A percentile compares a stretch with the other conserved stretches of the same genome.
phyloP scores from a whole-genome alignment of 2,329 filamentous ascomycete species.

The Penicillium brevicompactum region DNA sequence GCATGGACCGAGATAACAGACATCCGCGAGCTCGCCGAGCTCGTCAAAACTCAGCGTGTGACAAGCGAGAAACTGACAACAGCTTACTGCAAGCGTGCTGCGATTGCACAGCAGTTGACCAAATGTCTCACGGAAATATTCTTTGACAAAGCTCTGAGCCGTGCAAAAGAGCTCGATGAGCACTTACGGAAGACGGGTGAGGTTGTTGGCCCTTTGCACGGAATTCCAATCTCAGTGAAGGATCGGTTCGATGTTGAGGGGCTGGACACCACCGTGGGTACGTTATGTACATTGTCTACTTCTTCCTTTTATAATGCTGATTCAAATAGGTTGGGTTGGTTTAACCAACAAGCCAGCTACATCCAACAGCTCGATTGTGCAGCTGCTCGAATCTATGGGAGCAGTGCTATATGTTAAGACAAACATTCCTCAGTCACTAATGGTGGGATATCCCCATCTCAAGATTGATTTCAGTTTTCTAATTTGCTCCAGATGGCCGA shows the following conservation, averaged over 20 bases:
- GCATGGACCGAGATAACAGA: too few species aligned
- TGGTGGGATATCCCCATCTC: slow-evolving; percentile 13
- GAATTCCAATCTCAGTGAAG: slow-evolving; percentile 38
- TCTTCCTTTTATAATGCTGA: too few species aligned
- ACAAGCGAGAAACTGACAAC: too few species aligned
- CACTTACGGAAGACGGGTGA: slow-evolving; percentile 23
- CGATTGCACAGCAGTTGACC: slow-evolving; percentile 37
- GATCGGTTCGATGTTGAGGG: slow-evolving; percentile 23
- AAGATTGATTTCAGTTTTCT: too few species aligned
- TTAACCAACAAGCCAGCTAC: too few species aligned
- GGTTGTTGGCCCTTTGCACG: slow-evolving; percentile 35
- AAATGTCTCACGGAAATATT: slow-evolving; percentile 37
- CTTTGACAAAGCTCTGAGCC: slow-evolving; percentile 32
- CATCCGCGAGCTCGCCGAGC: too few species aligned
- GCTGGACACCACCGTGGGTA: too few species aligned
- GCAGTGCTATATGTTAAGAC: slow-evolving; percentile 33
- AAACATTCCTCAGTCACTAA: slow-evolving; percentile 32
- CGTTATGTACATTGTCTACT: too few species aligned
- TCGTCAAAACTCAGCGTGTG: too few species aligned
- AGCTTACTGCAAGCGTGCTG: slow-evolving; percentile 42
- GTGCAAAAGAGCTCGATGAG: slow-evolving; percentile 35
- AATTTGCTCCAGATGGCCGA: slow-evolving; percentile 3
- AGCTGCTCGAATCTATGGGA: slow-evolving; percentile 17
- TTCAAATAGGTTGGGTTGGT: too few species aligned
- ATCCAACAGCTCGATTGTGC: too few species aligned